A percentile compares a stretch with the other conserved stretches of the same genome.
Conservation (phyloP, 2,329 filamentous ascomycete genomes). For the Arthroderma sp. region DNA sequence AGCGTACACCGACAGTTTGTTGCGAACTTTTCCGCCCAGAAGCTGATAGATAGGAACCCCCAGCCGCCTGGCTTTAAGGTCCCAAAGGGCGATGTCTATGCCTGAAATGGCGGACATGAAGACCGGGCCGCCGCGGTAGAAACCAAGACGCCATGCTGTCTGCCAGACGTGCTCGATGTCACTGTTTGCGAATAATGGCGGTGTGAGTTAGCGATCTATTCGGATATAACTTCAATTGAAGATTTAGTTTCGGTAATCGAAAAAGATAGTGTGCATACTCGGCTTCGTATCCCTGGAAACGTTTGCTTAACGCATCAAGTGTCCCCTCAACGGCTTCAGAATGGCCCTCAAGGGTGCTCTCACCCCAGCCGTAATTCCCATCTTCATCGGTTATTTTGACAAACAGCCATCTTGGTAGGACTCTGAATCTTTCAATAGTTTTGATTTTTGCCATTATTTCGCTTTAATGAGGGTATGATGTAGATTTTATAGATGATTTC, state of each 20-base stretch:
- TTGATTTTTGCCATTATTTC: conserved; percentile 48
- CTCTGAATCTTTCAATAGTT: conserved; percentile 58
- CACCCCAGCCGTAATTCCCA: conserved; percentile 57
- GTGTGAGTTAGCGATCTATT: too few relatives aligned
- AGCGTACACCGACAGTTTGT: conserved; percentile 58
- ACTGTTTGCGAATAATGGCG: conserved; percentile 24
- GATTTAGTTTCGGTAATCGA: background rate
- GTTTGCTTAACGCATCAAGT: conserved; percentile 50
- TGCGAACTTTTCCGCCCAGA: conserved; percentile 58
- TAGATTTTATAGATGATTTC: too few relatives aligned
- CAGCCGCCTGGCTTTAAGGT: conserved; percentile 53
- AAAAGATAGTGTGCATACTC: conserved; percentile 37
- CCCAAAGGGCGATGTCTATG: conserved; percentile 69
- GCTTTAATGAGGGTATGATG: too few relatives aligned
- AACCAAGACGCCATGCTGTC: conserved; percentile 53
- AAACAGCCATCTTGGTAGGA: conserved; percentile 63
- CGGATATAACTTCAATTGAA: background rate
- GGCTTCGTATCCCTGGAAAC: conserved; percentile 54
- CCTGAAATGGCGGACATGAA: conserved; percentile 69
- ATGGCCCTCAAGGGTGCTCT: conserved; percentile 61
- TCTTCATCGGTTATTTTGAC: conserved; percentile 60
- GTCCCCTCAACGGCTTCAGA: conserved; percentile 62
- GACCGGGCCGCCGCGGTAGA: conserved; percentile 66
- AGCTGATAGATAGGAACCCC: conserved; percentile 60
- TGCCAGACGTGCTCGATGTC: conserved; percentile 77